phyloP scores from a whole-genome alignment of 208 protist species.

The Leishmania mexicana region DNA sequence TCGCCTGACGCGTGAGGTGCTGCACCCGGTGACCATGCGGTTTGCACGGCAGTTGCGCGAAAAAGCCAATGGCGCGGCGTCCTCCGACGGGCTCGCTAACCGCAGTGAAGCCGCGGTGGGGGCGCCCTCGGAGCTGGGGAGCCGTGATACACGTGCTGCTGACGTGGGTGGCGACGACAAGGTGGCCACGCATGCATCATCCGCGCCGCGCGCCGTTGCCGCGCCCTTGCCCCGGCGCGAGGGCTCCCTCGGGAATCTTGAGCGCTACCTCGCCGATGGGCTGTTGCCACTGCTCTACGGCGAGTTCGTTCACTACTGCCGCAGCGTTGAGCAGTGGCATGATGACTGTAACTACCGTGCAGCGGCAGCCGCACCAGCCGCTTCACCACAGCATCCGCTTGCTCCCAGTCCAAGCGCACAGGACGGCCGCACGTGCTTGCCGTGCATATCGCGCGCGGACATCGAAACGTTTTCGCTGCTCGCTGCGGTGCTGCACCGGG shows the following conservation, averaged over 20 bases:
- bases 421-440: neutral
- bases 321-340: conserved; percentile 1
- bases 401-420: neutral
- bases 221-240: neutral
- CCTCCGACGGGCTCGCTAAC: neutral
- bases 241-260: neutral
- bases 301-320: conserved; percentile 9
- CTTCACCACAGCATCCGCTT: neutral
- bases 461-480: neutral
- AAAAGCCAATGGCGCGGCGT: neutral
- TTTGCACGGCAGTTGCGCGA: neutral
- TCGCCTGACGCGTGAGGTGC: conserved; percentile 3
- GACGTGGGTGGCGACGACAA: neutral
- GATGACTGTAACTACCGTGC: neutral
- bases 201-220: neutral
- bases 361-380: neutral
- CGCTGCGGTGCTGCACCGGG: conserved; percentile 1
- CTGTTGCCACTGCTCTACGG: conserved; percentile 7
- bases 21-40: neutral
- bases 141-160: neutral
- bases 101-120: neutral
- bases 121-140: neutral
- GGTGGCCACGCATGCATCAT: neutral
- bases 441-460: neutral
- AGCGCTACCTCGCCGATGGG: conserved; percentile 2